Conservation (phyloP, 2,329 filamentous ascomycete species). For the Myriosclerotinia curreyana region DNA sequence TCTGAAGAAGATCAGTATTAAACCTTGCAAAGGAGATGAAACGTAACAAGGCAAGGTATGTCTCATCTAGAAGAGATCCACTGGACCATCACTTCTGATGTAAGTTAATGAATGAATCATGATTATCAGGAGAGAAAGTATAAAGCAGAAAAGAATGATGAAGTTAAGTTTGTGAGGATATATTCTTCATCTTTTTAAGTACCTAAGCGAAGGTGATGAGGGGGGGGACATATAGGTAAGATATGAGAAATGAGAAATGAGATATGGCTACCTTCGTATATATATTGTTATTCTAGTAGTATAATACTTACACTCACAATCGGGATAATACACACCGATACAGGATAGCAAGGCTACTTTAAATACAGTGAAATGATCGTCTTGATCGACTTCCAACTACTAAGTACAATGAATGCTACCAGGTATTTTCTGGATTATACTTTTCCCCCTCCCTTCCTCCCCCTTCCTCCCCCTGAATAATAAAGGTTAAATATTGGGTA, state of each 20-base stretch:
- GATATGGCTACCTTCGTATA: no score
- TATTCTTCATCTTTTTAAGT: background rate
- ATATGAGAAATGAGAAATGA: background rate
- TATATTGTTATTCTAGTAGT: no score
- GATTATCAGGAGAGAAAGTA: background rate
- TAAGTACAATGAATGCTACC: background rate
- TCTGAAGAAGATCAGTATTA: background rate
- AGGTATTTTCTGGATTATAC: background rate
- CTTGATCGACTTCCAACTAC: background rate
- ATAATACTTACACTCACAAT: background rate
- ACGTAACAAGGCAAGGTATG: background rate
- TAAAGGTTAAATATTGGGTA: no score
- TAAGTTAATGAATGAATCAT: background rate
- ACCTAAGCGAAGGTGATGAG: background rate
- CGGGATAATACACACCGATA: background rate
- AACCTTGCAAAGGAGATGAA: slow-evolving; percentile 7
- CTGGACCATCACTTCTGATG: background rate
- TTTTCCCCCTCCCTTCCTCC: no score
- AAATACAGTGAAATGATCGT: background rate
- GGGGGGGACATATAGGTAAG: background rate
- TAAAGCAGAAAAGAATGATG: background rate
- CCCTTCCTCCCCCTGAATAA: no score
- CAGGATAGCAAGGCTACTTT: background rate
- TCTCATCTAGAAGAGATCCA: slow-evolving; percentile 3
- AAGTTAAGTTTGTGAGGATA: background rate